Base-by-base conservation (phyloP, 2,329 filamentous ascomycete genomes). In the Fusarium mexicanum region DNA sequence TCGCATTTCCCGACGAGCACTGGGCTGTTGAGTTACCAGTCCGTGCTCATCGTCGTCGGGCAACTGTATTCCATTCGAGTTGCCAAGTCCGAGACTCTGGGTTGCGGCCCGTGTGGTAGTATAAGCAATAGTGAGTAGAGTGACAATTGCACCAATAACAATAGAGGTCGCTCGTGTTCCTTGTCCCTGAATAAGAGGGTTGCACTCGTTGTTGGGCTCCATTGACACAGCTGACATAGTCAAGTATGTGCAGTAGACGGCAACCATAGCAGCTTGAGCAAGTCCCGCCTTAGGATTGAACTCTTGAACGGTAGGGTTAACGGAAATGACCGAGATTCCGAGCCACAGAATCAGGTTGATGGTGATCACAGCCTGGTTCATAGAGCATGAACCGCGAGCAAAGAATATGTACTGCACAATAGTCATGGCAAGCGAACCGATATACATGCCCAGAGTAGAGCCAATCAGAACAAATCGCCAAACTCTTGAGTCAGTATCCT, bases 171-270 rank as follows among this genome's bases (percentile, higher is more conserved):
- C 97, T 71, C 96, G 91, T 16, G 96, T 96, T 69, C 94, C 95
- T 71, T 93, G 93, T 13, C 95, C 95, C 61, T 90, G 91, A 70
- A 98, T 88, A 38, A 99, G 88, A 14, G 96, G 96, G 83, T 99
- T 99, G 90, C 96, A 99, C 77, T 94, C 92, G 85, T 98, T 86
- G 82, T 98, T 96, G 2, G 96, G 96, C 79, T 99, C 96, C 96
- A 99, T 98, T 63, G 95, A 97, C 3, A 99, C 96, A 33, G 96
- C 96, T 6, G 95, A 98, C 91, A 99, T 94, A 76, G 96, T 99
- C 63, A 99, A 90, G 81, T 99, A 99, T 48, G 96, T 98, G 89
- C 96, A 99, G 87, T 99, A 99, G 67, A 98, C 90, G 24, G 95
- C 94, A 50, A 99, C 96, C 90, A 98, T 98, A 71, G 96, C 96